Evolutionary conservation across 1,139 yeast species (phyloP).

Genomic region (Magnusiomyces paraingens): DNA sequence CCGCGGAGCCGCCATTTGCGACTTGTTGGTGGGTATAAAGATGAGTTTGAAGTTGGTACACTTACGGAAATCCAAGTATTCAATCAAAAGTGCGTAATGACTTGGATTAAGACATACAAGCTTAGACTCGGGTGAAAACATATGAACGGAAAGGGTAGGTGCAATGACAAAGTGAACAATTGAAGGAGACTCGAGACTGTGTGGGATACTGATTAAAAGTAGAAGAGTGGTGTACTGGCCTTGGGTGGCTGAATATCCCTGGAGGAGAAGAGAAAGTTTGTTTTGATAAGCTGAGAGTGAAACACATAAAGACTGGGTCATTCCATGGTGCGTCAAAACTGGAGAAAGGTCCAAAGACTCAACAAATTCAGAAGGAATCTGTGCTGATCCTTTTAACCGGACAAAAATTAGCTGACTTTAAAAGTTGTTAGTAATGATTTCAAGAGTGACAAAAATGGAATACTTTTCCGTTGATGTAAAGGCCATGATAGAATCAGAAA

Average conservation of each 20-base stretch:
- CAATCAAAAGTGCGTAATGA: not conserved
- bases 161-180: not conserved
- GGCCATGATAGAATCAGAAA: conserved; percentile 15
- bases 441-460: not conserved
- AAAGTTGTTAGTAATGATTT: not conserved
- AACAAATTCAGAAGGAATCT: not conserved
- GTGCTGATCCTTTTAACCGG: not conserved
- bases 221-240: too few species aligned
- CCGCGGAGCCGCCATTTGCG: not conserved
- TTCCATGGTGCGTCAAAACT: not conserved
- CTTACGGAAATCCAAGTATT: not conserved
- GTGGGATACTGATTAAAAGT: too few species aligned
- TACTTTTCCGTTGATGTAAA: conserved; percentile 18
- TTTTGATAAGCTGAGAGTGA: not conserved
- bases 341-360: not conserved
- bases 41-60: not conserved
- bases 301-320: not conserved
- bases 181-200: not conserved
- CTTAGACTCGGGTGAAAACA: not conserved
- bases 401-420: not conserved
- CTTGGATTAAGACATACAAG: not conserved
- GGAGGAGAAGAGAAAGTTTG: not conserved
- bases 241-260: not conserved
- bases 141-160: not conserved
- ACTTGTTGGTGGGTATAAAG: not conserved